Conservation (phyloP, 257 asterid species). For the Scutellaria minor region DNA sequence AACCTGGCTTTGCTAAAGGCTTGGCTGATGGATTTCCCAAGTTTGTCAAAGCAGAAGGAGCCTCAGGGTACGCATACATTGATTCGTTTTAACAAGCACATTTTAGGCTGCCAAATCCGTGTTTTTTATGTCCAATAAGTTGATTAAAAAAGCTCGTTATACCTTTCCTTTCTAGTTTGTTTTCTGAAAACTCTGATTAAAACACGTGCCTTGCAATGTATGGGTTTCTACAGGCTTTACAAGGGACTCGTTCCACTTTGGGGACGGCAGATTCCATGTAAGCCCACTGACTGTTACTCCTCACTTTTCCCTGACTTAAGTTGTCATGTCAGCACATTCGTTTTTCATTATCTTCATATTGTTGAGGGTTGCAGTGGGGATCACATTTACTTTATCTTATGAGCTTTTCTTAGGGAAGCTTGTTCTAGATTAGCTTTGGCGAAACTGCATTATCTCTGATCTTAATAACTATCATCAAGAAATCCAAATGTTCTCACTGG, state of each 20-base stretch:
- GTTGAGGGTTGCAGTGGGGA: neutral
- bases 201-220: neutral
- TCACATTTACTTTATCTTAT: conserved; percentile 4
- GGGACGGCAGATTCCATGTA: conserved; percentile 98
- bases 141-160: no score
- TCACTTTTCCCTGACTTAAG: neutral
- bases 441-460: no score
- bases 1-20: conserved; percentile 86
- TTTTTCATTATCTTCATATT: neutral
- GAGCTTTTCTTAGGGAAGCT: conserved; percentile 7
- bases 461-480: neutral
- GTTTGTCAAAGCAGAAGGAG: conserved; percentile 73
- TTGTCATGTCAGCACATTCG: neutral
- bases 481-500: conserved; percentile 5
- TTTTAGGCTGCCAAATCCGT: no score
- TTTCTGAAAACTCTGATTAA: neutral
- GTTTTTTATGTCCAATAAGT: no score
- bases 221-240: conserved; percentile 59
- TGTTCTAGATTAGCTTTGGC: neutral
- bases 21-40: conserved; percentile 84
- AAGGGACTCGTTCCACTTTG: conserved; percentile 88
- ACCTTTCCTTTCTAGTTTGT: neutral
- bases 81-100: no score
- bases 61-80: conserved; percentile 37
- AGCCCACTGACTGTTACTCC: conserved; percentile 25